Evolutionary conservation across 805 yeast species (phyloP), one percentile per base, ranked within the genome.

Genomic region (Suhomyces canberraensis): DNA sequence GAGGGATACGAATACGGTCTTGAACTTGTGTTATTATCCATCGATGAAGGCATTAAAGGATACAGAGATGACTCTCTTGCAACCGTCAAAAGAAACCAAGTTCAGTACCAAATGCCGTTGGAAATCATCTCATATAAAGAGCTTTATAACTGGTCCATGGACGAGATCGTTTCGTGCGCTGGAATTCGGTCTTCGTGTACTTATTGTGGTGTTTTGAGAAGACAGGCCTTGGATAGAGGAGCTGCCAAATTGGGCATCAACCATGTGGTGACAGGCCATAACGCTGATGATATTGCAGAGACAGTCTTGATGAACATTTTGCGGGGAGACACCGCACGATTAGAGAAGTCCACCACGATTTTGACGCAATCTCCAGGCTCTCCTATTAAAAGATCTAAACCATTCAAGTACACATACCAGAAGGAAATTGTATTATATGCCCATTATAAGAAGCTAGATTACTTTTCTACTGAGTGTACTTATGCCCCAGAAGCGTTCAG

Each of bases 241-340:
- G 96, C 98, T 2, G 81, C 85, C 8, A 84, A 81, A 54, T 63
- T 91, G 16, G 88, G 82, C 0, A 89, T 93, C 35, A 71, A 74
- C 36, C 99, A 93, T 61, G 93, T 93, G 21, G 95, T 93, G 1
- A 93, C 99, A 0, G 99, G 99, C 2, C 99, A 93, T 61, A 93
- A 93, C 59, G 99, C 99, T 0, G 99, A 93, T 60, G 99, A 93
- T 63, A 85, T 93, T 87, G 99, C 99, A 1, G 99, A 93, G 54
- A 93, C 99, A 0, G 95, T 93, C 4, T 62, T 93, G 37, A 91
- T 93, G 98, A 93, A 93, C 60, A 62, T 93, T 29, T 64, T 93
- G 19, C 73, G 99, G 50, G 99, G 99, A n/a, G 99, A 93, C 56
- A 83, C 89, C 5, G 95, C 95, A 16, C 72, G 99, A 45, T 67